Conservation (phyloP, 2,329 filamentous ascomycete species). For the Rasamsonia emersonii region DNA sequence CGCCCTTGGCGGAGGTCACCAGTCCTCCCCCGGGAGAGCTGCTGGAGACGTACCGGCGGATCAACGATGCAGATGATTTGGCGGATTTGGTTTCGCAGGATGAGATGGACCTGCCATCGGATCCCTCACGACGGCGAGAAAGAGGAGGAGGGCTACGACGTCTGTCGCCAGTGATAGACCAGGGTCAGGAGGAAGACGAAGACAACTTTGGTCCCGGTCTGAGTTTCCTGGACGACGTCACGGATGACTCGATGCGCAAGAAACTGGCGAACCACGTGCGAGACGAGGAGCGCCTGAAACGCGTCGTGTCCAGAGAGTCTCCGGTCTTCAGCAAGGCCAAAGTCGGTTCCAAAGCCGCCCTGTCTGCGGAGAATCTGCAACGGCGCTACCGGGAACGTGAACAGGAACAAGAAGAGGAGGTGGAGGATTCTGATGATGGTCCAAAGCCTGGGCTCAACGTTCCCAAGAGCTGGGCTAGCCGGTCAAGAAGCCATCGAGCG, state of each 20-base stretch:
- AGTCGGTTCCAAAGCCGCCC: slow-evolving; percentile 17
- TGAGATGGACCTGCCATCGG: slow-evolving; percentile 11
- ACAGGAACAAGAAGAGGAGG: slow-evolving; percentile 11
- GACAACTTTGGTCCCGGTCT: slow-evolving; percentile 20
- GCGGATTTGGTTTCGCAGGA: slow-evolving; percentile 26
- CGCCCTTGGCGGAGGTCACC: slow-evolving; percentile 24
- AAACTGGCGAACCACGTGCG: slow-evolving; percentile 26
- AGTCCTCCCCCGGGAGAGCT: slow-evolving; percentile 30
- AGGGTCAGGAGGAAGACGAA: slow-evolving; percentile 9
- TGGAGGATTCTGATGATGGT: slow-evolving; percentile 14
- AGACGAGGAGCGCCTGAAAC: slow-evolving; percentile 32
- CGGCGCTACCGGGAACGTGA: slow-evolving; percentile 21
- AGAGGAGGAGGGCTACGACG: slow-evolving; percentile 14
- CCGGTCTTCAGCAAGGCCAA: slow-evolving; percentile 34
- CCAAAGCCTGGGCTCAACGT: slow-evolving; percentile 27
- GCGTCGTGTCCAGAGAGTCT: slow-evolving; percentile 28
- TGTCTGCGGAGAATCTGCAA: slow-evolving; percentile 30
- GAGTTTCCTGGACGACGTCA: slow-evolving; percentile 25
- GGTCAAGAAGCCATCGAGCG: slow-evolving; percentile 21
- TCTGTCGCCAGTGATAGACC: slow-evolving; percentile 17
- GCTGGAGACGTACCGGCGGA: slow-evolving; percentile 30
- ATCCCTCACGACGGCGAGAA: slow-evolving; percentile 10
- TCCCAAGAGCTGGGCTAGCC: slow-evolving; percentile 29
- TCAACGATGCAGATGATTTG: slow-evolving; percentile 29
- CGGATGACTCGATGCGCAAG: slow-evolving; percentile 25